Evolutionary conservation across 305 asterid species (phyloP).

Genomic region (Fraxinus albicans): DNA sequence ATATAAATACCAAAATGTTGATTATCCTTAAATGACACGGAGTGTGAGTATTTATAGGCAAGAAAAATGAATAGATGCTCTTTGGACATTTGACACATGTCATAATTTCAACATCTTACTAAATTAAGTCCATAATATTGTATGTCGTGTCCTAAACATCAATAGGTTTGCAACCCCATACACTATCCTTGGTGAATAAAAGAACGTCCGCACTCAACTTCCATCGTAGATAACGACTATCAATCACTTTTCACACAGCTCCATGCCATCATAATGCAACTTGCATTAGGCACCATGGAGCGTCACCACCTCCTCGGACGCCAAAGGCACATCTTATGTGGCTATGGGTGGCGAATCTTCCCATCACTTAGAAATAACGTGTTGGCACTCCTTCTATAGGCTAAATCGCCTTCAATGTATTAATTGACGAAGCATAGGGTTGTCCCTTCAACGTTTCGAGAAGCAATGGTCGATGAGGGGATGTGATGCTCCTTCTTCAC

Average conservation of each 20-base stretch:
- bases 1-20: too few species aligned
- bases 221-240: neutral
- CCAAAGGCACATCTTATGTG: neutral
- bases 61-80: neutral
- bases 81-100: neutral
- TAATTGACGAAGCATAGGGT: neutral
- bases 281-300: neutral
- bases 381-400: neutral
- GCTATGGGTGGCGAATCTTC: neutral
- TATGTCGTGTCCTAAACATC: neutral
- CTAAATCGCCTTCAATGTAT: neutral
- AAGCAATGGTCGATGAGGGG: neutral
- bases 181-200: too few species aligned
- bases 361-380: neutral
- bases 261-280: neutral
- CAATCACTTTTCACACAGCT: neutral
- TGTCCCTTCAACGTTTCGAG: neutral
- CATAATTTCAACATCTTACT: neutral
- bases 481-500: neutral
- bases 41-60: neutral
- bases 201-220: neutral
- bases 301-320: neutral
- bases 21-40: too few species aligned
- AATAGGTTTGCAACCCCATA: neutral
- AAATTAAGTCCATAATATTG: neutral